Base-by-base conservation (phyloP, 352 stramenopile genomes). In the Phytopythium kandeliae region DNA sequence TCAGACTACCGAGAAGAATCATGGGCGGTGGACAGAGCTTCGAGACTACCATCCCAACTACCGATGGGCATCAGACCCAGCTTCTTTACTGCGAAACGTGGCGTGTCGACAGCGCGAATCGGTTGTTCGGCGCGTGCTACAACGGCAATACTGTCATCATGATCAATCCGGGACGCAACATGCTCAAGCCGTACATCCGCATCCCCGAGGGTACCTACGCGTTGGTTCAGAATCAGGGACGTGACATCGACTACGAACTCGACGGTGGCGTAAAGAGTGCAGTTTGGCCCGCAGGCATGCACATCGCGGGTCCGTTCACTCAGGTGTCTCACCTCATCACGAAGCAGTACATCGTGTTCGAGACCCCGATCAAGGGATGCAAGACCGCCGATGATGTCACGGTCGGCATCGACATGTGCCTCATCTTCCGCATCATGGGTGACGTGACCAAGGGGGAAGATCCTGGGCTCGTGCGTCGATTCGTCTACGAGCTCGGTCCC, bases 391-490 rank as follows among this genome's bases (percentile, higher is more conserved):
- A 97, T 60, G 78, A 96, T 55, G 86, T 97, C 24, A 93, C 79
- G 0, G 83, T 96, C 9, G 52, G 67, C 25, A 95, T 97, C 45
- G 83, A 97, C 48, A 83, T 96, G 56, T 89, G 77, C 36, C 67
- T 95, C n/a, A 78, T 95, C 19, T 65, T 97, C 3, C 79, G 86
- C 19, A 95, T 97, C 67, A 95, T 95, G 82, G 85, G 85, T 31
- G 85, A 96, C 51, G 67, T 70, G 43, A 58, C 58, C n/a, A 86
- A 86, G 33, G 82, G 78, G 15, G 87, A 96, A 63, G 78, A 96
- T 56, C 85, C 85, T 0, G 58, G 68, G 16, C 70, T 95, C 30
- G 88, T 97, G 17, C 83, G 81, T 5, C 85, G 77, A 17, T 97
- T 97, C 51, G 85, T 96, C 6, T 94, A 96, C 62, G 83, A 96